Evolutionary conservation across 257 asterid genomes (phyloP), one percentile per base, ranked within the genome.

Genomic region (Leonotis leonurus): DNA sequence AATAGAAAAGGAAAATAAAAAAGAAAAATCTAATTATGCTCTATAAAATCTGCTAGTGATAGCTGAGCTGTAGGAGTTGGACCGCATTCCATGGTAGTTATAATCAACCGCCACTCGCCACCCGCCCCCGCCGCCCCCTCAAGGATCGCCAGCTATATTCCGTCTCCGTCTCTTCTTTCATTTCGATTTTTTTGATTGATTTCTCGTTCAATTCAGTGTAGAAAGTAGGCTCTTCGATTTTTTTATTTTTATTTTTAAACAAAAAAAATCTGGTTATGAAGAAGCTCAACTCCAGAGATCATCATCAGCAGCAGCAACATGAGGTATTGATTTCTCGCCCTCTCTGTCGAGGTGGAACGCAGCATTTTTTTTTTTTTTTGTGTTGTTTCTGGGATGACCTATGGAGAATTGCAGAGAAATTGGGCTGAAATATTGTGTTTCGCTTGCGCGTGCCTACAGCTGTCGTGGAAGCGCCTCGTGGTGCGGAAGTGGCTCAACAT

Each of bases 381-480:
- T 27, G 54, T 60, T 41, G 36, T 51, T 55, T 25, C 37, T 40
- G 66, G 56, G 65, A 36, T 70, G 71, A 79, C 60, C 12, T 49
- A 21, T 64, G 72, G 68, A 65, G 83, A 75, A 79, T 82, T 87
- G 89, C 90, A 85, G 96, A 80, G 61, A 72, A 78, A 35, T 76
- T 86, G 94, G 88, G 85, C 82, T 85, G 94, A 83, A 86, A 70
- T 86, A 62, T 76, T 85, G 85, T 83, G 90, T 92, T 92, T 85
- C 71, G 90, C 78, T 88, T 85, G 94, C 90, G 62, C 94, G 57
- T 85, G 93, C 86, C 84, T 84, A 55, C 95, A 93, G 97, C 94
- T 78, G 52, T 87, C 95, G 49, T 89, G 99, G 99, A 90, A 84
- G 67, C 92, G 95, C 50, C 70, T 89, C 65, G 77, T 93, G 59